Evolutionary conservation across 768 basidiomycete genomes (phyloP).

Genomic region (Dioszegia hungarica): DNA sequence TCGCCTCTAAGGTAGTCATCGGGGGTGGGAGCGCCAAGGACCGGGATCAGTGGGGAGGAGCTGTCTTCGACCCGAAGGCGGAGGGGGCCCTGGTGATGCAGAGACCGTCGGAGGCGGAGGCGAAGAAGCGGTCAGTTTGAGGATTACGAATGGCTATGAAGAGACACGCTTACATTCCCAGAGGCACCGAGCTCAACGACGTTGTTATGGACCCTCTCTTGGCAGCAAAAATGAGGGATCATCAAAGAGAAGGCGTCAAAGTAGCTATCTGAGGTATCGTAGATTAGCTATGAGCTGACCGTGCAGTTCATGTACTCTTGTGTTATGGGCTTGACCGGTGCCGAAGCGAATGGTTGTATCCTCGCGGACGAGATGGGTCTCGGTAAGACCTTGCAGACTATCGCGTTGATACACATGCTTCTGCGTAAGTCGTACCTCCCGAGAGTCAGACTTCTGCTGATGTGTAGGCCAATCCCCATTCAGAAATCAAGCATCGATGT

Average conservation of each 20-base stretch:
- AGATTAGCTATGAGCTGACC: slow-evolving; percentile 1
- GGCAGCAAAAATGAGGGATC: slow-evolving; percentile 68
- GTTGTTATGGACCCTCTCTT: slow-evolving; percentile 91
- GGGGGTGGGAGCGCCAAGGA: slow-evolving; percentile 26
- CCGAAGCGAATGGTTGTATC: slow-evolving; percentile 86
- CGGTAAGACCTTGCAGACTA: slow-evolving; percentile 89
- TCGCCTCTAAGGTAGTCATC: slow-evolving; percentile 18
- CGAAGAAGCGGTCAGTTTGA: slow-evolving; percentile 53
- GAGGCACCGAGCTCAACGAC: slow-evolving; percentile 51
- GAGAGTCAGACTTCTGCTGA: background rate
- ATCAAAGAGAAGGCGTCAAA: slow-evolving; percentile 75
- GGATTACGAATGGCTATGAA: background rate
- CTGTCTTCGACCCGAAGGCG: slow-evolving; percentile 64
- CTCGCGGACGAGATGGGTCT: slow-evolving; percentile 97
- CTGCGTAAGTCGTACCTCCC: slow-evolving; percentile 60
- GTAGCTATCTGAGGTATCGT: slow-evolving; percentile 14
- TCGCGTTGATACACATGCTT: slow-evolving; percentile 86
- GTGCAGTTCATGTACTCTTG: slow-evolving; percentile 89
- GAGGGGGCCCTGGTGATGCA: slow-evolving; percentile 83
- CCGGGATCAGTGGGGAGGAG: slow-evolving; percentile 25
- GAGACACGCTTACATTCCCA: slow-evolving; percentile 1
- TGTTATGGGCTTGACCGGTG: slow-evolving; percentile 87
- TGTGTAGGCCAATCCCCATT: slow-evolving; percentile 37
- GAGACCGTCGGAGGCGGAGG: slow-evolving; percentile 64
- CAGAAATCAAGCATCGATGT: slow-evolving; percentile 22